Conservation (phyloP, 805 yeast species). For the Cephaloascus fragrans region DNA sequence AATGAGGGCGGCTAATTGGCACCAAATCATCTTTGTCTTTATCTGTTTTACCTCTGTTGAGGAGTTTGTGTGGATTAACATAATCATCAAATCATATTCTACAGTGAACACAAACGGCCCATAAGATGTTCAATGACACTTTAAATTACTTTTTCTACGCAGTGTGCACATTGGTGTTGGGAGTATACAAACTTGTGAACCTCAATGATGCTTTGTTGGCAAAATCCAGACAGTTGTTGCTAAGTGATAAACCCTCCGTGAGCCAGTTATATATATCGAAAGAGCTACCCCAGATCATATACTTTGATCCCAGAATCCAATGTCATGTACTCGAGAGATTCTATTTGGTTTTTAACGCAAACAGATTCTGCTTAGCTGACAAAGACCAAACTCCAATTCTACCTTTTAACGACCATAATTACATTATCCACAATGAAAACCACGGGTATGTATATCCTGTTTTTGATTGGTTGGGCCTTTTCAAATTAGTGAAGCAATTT, state of each 20-base stretch:
- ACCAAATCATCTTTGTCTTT: too few relatives aligned
- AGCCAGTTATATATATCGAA: background rate
- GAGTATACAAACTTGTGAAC: background rate
- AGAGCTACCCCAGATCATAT: background rate
- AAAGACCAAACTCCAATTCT: background rate
- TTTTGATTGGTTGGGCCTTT: background rate
- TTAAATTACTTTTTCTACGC: background rate
- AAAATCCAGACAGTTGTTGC: background rate
- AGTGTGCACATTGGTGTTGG: background rate
- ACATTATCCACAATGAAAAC: background rate
- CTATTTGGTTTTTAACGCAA: background rate
- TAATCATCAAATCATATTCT: too few relatives aligned
- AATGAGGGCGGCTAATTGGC: too few relatives aligned
- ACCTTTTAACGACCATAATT: background rate
- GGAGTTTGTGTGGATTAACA: too few relatives aligned
- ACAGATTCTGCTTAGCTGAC: background rate
- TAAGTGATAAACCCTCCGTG: background rate
- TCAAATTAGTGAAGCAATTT: background rate
- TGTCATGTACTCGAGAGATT: background rate
- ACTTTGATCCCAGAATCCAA: background rate
- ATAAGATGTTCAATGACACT: background rate
- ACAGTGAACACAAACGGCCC: too few relatives aligned
- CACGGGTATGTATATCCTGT: background rate
- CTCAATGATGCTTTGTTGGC: background rate
- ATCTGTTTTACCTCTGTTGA: too few relatives aligned